Evolutionary conservation across 78 protist species (phyloP), one percentile per base, ranked within the genome.

Genomic region (Andalucia godoyi): DNA sequence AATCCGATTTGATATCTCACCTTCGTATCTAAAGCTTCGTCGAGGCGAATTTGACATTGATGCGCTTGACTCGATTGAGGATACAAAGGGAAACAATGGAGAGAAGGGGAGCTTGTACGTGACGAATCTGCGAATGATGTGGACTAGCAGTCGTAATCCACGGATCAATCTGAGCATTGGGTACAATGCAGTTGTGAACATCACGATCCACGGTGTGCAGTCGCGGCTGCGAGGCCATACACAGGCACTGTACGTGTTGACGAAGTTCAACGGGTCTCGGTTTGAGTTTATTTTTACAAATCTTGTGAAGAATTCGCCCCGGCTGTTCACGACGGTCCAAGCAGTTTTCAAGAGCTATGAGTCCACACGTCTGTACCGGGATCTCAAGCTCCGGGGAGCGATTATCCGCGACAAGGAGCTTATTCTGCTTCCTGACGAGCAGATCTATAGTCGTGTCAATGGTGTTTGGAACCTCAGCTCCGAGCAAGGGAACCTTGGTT

Each of bases 71-170:
- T 4, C 49, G 13, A 52, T 87, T 6, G 93, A 88, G 53, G 93
- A 88, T 74, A 83, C 86, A 13, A 88, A 88, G 67, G 93, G 93
- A 1, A 80, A 80, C 63, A 74, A 62, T 45, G 93, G 93, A 27
- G 78, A 75, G 49, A 34, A 18, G 8, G 93, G 93, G 5, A 1
- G 9, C 10, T 50, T 88, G 32, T 17, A 33, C 5, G 57, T 83
- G 32, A 78, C 93, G 15, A 88, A 88, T 64, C 66, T 88, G 36
- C 58, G 93, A 7, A 27, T 88, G 12, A 66, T 83, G 34, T 88
- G 93, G 93, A 0, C 8, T 27, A 39, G 62, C 50, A 1, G 15
- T 6, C 7, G 45, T 9, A 27, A 59, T 15, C 23, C 50, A 6
- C 1, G 23, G 18, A 68, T 33, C 18, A 81, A 80, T 33, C 74